phyloP scores from a whole-genome alignment of 495 filamentous ascomycete species.

The Aspergillus panamensis region DNA sequence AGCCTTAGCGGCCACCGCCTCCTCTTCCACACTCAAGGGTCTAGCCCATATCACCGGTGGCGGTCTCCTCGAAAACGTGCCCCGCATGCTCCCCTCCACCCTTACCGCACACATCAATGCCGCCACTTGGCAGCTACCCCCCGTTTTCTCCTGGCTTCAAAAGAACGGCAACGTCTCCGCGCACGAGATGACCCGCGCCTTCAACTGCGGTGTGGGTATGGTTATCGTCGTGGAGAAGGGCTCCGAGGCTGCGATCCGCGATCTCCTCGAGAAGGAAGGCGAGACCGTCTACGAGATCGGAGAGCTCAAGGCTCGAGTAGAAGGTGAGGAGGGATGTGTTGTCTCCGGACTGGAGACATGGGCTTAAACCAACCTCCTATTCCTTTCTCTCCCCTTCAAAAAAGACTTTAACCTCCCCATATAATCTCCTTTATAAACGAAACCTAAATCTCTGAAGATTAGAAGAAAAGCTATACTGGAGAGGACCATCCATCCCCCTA shows the following conservation, averaged over 20 bases:
- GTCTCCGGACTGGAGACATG: conserved; percentile 69
- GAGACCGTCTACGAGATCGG: conserved; percentile 80
- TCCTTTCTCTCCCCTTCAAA: neutral
- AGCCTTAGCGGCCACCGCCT: conserved; percentile 36
- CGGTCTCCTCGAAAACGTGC: conserved; percentile 87
- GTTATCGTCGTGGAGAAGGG: conserved; percentile 68
- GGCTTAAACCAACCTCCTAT: conserved; percentile 35
- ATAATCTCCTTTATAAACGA: no score
- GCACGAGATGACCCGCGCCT: conserved; percentile 80
- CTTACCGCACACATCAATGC: conserved; percentile 78
- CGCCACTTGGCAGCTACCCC: conserved; percentile 62
- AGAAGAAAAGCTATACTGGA: neutral
- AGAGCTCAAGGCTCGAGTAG: conserved; percentile 50
- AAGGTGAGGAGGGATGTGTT: conserved; percentile 60
- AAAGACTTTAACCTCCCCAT: neutral
- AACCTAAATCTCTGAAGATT: neutral
- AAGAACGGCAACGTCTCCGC: conserved; percentile 66
- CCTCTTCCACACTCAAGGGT: conserved; percentile 78
- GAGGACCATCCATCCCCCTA: no score
- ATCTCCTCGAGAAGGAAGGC: conserved; percentile 56
- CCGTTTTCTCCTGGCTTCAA: conserved; percentile 83
- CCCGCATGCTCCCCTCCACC: conserved; percentile 77
- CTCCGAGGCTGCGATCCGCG: conserved; percentile 49
- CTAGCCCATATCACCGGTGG: conserved; percentile 96
- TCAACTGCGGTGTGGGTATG: conserved; percentile 94